Percentiles rank a stretch among this genome's conserved stretches.
phyloP scores from a whole-genome alignment of 176 grass and related monocot genomes.

The Cenchrus americanus region DNA sequence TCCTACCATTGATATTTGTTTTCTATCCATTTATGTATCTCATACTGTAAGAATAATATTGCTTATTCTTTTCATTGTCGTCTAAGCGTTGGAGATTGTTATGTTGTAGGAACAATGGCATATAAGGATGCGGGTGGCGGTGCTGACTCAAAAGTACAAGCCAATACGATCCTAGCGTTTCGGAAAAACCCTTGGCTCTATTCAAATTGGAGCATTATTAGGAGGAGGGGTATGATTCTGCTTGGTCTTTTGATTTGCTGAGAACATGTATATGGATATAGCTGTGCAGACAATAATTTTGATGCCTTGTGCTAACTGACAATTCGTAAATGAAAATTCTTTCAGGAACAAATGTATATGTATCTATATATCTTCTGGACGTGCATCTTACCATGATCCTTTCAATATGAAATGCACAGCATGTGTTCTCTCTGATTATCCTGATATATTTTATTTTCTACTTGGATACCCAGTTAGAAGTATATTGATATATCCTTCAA shows the following conservation, averaged over 20 bases:
- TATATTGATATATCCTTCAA: slow-evolving; percentile 32
- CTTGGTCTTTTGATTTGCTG: slow-evolving; percentile 7
- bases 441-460: too few species aligned
- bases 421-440: too few species aligned
- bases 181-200: slow-evolving; percentile 93
- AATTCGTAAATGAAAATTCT: slow-evolving; percentile 4
- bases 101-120: slow-evolving; percentile 74
- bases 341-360: not conserved
- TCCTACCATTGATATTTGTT: not conserved
- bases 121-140: slow-evolving; percentile 86
- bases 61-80: not conserved
- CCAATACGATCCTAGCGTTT: slow-evolving; percentile 98
- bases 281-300: not conserved
- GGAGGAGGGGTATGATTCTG: slow-evolving; percentile 65
- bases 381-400: not conserved
- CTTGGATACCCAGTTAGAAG: not conserved
- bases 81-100: slow-evolving; percentile 4
- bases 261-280: not conserved
- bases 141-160: slow-evolving; percentile 94
- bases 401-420: not conserved
- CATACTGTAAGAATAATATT: not conserved
- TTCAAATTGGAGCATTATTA: slow-evolving; percentile 93
- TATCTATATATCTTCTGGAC: not conserved
- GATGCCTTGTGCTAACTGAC: not conserved
- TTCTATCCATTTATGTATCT: not conserved